These are phyloP conservation scores for Clausena lansium DNA, from an alignment of 345 rosid genomes.

Conservation along the genomic window DNA sequence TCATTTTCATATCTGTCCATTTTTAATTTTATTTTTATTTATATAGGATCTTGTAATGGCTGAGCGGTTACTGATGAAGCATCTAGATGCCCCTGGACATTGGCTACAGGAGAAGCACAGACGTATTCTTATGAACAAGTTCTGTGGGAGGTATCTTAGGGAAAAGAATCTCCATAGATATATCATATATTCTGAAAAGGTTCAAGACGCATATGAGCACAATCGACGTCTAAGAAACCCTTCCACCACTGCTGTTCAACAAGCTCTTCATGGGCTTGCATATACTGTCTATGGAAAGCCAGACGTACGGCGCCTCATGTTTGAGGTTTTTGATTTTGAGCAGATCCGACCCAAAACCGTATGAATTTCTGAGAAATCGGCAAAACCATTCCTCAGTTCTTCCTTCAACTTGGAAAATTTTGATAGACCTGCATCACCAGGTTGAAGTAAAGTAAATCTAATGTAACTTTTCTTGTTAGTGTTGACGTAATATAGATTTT, in stretches of 20 bases:
- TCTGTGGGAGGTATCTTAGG: conserved; percentile 81
- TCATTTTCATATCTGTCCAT: not conserved
- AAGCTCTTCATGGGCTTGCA: conserved; percentile 87
- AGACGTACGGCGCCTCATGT: conserved; percentile 90
- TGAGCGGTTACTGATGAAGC: conserved; percentile 88
- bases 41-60: conserved; percentile 84
- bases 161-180: conserved; percentile 69
- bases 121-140: conserved; percentile 85
- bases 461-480: not conserved
- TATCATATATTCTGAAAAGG: conserved; percentile 65
- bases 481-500: not conserved
- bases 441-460: not conserved
- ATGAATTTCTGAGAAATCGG: conserved; percentile 23
- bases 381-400: not conserved
- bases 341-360: conserved; percentile 84
- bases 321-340: conserved; percentile 93
- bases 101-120: conserved; percentile 93
- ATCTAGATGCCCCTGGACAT: conserved; percentile 86
- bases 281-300: conserved; percentile 84
- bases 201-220: conserved; percentile 71
- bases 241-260: conserved; percentile 78
- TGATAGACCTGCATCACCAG: not conserved
- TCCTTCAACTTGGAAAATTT: not conserved
- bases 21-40: not conserved
- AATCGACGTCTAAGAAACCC: conserved; percentile 83